Evolutionary conservation across 305 asterid genomes (phyloP), one percentile per base, ranked within the genome.

Genomic region (Striga hermonthica): DNA sequence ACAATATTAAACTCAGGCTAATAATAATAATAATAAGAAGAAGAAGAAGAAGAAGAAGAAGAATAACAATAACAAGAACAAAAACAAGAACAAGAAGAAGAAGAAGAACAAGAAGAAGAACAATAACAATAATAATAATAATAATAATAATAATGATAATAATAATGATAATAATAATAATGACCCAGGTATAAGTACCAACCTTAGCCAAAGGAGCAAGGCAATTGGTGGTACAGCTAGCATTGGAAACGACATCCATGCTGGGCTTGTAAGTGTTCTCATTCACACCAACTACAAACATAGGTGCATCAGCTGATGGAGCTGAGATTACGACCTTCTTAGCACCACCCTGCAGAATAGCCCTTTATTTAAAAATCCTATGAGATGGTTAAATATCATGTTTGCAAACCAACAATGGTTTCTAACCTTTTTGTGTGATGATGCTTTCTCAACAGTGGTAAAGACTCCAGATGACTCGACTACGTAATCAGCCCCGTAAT

Each of bases 181-280:
- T n/a, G 47, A 61, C 54, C 10, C 28, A 35, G 57, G 64, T 57
- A 50, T 60, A 36, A 44, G 22, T 22, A 55, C 52, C 16, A 66
- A 93, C 99, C 99, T 90, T 93, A 73, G 99, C 99, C 65, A 93
- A 77, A 39, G 99, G 99, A 73, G 99, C 99, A 66, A 93, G 95
- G 85, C 99, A 93, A 68, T 93, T 93, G 72, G 97, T 93, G 54
- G 99, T 93, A 75, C 99, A 93, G 77, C 99, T 93, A 61, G 99
- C 99, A 75, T 90, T 90, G 64, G 99, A 93, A 73, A 93, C 96
- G 40, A 93, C 82, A 71, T 89, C 97, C 96, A 85, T 86, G 86
- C 79, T 80, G 56, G 96, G 73, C 62, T 81, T 84, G 87, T 93
- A 93, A 5, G 83, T 75, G 35, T 69, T 74, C 82, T 90, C 96